Evolutionary conservation across 148 eudicot genomes (phyloP), one percentile per base, ranked within the genome.

Genomic region (Rhododendron griersonianum): DNA sequence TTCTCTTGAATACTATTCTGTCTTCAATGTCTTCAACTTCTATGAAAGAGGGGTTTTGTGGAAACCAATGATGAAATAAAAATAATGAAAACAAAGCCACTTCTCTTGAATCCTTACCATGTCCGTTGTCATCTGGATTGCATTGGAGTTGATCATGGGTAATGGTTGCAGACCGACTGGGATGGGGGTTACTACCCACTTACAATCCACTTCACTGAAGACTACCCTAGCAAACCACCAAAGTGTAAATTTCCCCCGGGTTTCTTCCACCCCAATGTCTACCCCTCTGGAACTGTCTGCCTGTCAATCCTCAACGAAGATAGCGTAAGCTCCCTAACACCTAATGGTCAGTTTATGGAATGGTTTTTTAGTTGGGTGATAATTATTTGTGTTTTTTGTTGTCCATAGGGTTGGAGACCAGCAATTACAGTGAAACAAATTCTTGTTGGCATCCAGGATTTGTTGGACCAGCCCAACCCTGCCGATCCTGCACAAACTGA

Each of bases 151-250:
- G 41, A 14, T 57, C 21, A 83, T 33, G 30, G 85, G 61, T 41
- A 69, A 55, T 76, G 37, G 47, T 82, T 74, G 87, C 93, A 95
- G 98, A 95, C 98, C 87, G 98, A 95, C 69, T 95, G 98, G 98
- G 98, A 94, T 39, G 96, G 95, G 44, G 98, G 98, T 59, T 89
- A 82, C 84, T 95, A 90, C 81, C 98, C 98, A 3, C 80, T 95
- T n/a, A 92, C 96, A 10, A 91, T 95, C 91, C 85, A 90, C 71
- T 95, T 95, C 86, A 93, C 92, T 77, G 98, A 95, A 83, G 98
- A 95, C 79, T 95, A 95, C 76, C 98, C 98, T n/a, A 95, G 95
- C 93, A 95, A 95, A 85, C 96, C 98, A 50, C 98, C 98, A 0
- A 94, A 92, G 85, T 95, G 98, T 87, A 93, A 91, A 88, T 94